Evolutionary conservation across 2,329 filamentous ascomycete genomes (phyloP).

Genomic region (Penicillium sp.): DNA sequence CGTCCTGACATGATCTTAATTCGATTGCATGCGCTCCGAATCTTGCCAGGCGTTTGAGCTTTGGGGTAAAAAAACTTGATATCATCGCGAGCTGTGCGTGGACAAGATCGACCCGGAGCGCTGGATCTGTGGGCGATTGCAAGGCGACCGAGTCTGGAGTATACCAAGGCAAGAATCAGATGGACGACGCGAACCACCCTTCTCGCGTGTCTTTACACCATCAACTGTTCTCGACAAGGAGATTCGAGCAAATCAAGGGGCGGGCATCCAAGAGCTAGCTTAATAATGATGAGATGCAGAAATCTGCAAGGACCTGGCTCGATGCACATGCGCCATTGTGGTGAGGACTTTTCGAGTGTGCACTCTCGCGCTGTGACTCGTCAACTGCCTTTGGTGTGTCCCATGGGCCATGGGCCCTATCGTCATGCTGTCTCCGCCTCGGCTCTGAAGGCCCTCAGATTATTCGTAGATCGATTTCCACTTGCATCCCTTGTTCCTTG

Average conservation of each 20-base stretch:
- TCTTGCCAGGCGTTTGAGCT: not conserved
- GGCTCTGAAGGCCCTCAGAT: conserved; percentile 17
- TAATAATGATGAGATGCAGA: conserved; percentile 21
- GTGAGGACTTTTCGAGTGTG: conserved; percentile 21
- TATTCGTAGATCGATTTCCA: conserved; percentile 31
- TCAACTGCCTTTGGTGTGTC: conserved; percentile 30
- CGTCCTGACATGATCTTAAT: conserved; percentile 29
- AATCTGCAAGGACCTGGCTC: conserved; percentile 36
- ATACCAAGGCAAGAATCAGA: not conserved
- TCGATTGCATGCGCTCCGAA: conserved; percentile 22
- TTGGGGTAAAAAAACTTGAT: conserved; percentile 1
- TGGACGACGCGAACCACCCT: not conserved
- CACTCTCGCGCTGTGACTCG: conserved; percentile 37
- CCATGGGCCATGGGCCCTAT: conserved; percentile 29
- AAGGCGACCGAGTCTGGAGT: not conserved
- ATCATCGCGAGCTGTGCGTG: conserved; percentile 6
- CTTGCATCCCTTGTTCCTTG: conserved; percentile 26
- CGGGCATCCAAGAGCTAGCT: not conserved
- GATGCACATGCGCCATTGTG: conserved; percentile 21
- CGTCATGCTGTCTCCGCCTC: conserved; percentile 29
- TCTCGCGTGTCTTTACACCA: not conserved
- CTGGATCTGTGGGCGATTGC: conserved; percentile 5
- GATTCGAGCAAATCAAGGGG: conserved; percentile 14
- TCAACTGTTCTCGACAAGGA: not conserved
- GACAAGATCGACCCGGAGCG: conserved; percentile 11